These are phyloP conservation scores for Oryza glumipatula DNA, from an alignment of 176 grass and related monocot species.

Conservation along the genomic window DNA sequence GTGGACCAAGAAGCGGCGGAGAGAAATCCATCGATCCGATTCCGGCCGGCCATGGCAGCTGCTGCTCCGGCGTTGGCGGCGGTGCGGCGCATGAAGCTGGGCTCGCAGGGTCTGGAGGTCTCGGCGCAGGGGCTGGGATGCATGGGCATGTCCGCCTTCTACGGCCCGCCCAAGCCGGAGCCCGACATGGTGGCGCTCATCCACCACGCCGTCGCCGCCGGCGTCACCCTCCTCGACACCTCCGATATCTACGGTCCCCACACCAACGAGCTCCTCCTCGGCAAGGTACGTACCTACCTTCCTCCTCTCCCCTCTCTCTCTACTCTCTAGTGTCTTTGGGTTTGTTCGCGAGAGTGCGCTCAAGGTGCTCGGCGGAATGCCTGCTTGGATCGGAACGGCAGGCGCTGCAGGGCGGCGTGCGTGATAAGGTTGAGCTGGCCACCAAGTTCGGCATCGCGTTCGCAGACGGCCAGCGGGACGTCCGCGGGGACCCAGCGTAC, in stretches of 20 bases:
- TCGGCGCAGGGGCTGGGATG: slow-evolving; percentile 83
- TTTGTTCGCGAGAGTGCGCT: not conserved
- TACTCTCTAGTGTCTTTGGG: too few species aligned
- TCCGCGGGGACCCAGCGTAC: slow-evolving; percentile 53
- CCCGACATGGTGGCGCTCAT: slow-evolving; percentile 65
- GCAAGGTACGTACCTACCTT: slow-evolving; percentile 44
- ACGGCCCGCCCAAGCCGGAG: slow-evolving; percentile 51
- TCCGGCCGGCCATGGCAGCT: not conserved
- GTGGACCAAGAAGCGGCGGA: too few species aligned
- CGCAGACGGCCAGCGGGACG: not conserved
- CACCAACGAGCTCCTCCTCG: slow-evolving; percentile 81
- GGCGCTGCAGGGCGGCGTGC: slow-evolving; percentile 39
- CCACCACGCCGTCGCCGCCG: slow-evolving; percentile 52
- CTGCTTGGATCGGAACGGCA: not conserved
- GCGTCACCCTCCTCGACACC: slow-evolving; percentile 81
- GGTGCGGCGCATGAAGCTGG: slow-evolving; percentile 68
- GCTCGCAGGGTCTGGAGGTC: slow-evolving; percentile 79
- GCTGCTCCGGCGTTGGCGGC: slow-evolving; percentile 42
- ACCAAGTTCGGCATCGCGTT: slow-evolving; percentile 48
- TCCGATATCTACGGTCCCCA: slow-evolving; percentile 79
- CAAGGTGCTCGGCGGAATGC: slow-evolving; percentile 38
- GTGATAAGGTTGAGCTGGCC: slow-evolving; percentile 46
- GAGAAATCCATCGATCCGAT: not conserved
- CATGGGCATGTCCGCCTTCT: slow-evolving; percentile 73
- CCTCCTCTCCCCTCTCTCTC: too few species aligned